Base-by-base conservation (phyloP, 2,329 filamentous ascomycete species). In the Colletotrichum scovillei region DNA sequence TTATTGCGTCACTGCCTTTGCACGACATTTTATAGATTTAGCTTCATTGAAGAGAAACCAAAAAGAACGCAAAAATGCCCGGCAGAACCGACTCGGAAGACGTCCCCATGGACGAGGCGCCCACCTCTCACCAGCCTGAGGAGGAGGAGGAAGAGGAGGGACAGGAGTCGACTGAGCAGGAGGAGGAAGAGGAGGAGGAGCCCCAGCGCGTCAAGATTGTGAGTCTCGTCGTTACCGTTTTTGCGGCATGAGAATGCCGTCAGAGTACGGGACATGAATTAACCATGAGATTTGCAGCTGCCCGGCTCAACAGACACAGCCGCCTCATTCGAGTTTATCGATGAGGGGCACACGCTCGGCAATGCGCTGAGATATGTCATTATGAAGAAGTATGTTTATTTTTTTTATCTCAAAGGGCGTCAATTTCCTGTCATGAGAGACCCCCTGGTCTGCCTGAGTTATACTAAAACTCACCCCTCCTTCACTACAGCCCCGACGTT, bases 301-400 rank as follows among this genome's bases (percentile, higher is more conserved):
- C 93, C 95, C 46, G 95, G 95, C 60, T 94, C 94, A 68, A 93
- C 89, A 84, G 93, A 96, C 63, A 96, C 93, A 9, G 95, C 95
- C 5, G 97, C 97, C 35, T 98, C 95, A 19, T 99, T 98, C 81
- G 94, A 98, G 81, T 97, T 99, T 79, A 91, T 94, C 73, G 92
- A 94, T 58, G 97, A 99, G 85, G 95, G 97, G 56, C 97, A 99
- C 84, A 99, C 97, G 0, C 87, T 99, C 65, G 97, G 97, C 32
- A 99, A 99, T 83, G 95, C 95, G 11, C 85, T 99, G 78, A 90
- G 97, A 79, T 98, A 95, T 81, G 93, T 98, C 75, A 97, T 99
- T 79, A 98, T 98, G 94, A 98, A 98, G 86, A 99, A 99, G 96
- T 98, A 67, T 5, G 67, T 28, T 30, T 12, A 32, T 28, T 11